Conservation (phyloP, 441 rosid genomes). For the Mallotus repandus region DNA sequence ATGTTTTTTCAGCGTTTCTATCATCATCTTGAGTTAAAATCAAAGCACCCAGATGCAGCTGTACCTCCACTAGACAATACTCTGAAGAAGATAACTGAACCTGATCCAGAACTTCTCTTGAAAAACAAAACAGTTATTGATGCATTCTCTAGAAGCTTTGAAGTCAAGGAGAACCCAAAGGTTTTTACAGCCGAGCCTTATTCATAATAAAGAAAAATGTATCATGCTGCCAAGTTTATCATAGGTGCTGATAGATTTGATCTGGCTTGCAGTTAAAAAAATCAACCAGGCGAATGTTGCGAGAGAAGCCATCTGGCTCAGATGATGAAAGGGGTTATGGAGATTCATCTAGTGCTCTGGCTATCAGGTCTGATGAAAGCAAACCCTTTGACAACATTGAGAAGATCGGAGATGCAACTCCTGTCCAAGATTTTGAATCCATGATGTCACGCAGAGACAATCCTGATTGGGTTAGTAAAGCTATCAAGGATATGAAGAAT, state of each 20-base stretch:
- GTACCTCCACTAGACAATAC: conserved; percentile 80
- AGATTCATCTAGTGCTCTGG: conserved; percentile 30
- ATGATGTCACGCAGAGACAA: conserved; percentile 81
- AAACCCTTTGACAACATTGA: conserved; percentile 31
- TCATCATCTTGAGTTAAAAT: conserved; percentile 72
- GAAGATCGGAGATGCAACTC: conserved; percentile 58
- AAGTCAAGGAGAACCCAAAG: conserved; percentile 81
- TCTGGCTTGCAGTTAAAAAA: conserved; percentile 66
- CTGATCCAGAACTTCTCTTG: conserved; percentile 57
- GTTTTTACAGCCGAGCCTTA: conserved; percentile 31
- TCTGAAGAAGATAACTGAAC: conserved; percentile 69
- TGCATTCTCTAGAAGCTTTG: conserved; percentile 50
- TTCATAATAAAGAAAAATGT: background rate
- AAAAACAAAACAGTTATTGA: conserved; percentile 50
- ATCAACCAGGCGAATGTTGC: conserved; percentile 42
- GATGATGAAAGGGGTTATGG: conserved; percentile 44
- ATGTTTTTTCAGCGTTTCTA: conserved; percentile 66
- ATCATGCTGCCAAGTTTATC: conserved; percentile 15
- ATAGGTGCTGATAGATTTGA: conserved; percentile 5
- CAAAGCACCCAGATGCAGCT: conserved; percentile 63
- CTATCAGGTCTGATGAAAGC: conserved; percentile 29
- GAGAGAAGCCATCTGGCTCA: conserved; percentile 67
- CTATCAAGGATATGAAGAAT: conserved; percentile 60
- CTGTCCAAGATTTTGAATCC: conserved; percentile 78
- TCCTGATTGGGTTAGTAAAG: conserved; percentile 62